phyloP scores from a whole-genome alignment of 2,329 filamentous ascomycete species.

The Helicocarpus griseus region DNA sequence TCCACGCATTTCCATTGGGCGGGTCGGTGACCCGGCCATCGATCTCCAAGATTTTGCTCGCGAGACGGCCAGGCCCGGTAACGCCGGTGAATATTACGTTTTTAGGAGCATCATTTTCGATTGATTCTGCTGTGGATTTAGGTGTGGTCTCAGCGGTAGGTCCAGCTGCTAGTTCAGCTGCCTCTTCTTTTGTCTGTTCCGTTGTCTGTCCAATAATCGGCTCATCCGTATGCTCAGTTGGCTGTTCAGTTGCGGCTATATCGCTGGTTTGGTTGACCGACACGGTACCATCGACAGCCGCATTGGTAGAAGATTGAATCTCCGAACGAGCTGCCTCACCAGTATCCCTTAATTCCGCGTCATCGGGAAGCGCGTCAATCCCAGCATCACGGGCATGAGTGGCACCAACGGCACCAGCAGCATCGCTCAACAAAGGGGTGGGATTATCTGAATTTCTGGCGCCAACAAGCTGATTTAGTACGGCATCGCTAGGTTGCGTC shows the following conservation, averaged over 20 bases:
- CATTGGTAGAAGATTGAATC: not conserved
- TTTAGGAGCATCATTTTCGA: not conserved
- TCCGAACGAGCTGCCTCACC: not conserved
- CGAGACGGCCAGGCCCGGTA: constrained; percentile 20
- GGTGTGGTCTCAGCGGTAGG: no score
- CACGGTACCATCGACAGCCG: not conserved
- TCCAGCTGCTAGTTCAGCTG: not conserved
- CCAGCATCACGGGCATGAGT: not conserved
- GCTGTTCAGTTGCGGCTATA: not conserved
- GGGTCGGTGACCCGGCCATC: constrained; percentile 29
- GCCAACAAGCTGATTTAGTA: no score
- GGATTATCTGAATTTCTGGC: no score
- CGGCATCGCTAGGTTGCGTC: not conserved
- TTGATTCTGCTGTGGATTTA: not conserved
- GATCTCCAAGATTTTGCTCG: constrained; percentile 27
- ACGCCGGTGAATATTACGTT: constrained; percentile 23
- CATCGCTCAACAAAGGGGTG: no score
- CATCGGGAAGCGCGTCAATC: not conserved
- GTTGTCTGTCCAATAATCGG: no score
- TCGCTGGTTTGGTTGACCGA: no score
- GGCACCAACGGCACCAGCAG: not conserved
- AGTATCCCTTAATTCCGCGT: not conserved
- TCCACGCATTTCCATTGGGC: constrained; percentile 33
- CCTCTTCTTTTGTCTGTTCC: no score
- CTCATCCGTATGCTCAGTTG: not conserved